A percentile compares a stretch with the other conserved stretches of the same genome.
Evolutionary conservation across 2,329 filamentous ascomycete species (phyloP).

Genomic region (Diaporthe ilicicola): DNA sequence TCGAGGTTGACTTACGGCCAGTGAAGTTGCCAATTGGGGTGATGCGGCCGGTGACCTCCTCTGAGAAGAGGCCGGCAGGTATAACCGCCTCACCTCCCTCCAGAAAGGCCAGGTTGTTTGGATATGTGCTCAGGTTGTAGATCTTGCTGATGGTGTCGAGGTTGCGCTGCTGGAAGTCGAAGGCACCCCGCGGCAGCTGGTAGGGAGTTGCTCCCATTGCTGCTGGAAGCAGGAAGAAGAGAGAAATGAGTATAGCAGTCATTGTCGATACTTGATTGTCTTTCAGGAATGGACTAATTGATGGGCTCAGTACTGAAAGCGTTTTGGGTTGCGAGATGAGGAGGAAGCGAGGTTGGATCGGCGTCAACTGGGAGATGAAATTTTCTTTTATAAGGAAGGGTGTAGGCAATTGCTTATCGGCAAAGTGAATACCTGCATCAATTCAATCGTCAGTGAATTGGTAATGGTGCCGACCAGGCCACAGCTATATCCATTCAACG

Average conservation of each 20-base stretch:
- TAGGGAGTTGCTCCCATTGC: not conserved
- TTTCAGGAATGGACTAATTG: not conserved
- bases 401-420: no score
- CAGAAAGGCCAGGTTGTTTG: slow-evolving; percentile 48
- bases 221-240: not conserved
- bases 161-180: slow-evolving; percentile 41
- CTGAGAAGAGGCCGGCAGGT: slow-evolving; percentile 48
- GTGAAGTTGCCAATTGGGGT: slow-evolving; percentile 52
- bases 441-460: not conserved
- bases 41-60: slow-evolving; percentile 49
- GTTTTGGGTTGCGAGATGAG: not conserved
- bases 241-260: not conserved
- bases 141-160: slow-evolving; percentile 47
- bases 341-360: not conserved
- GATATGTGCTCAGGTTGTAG: slow-evolving; percentile 51
- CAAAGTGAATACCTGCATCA: not conserved
- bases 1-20: slow-evolving; percentile 30
- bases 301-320: not conserved
- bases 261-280: not conserved
- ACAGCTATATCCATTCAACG: not conserved
- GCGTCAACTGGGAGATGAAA: not conserved
- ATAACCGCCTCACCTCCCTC: slow-evolving; percentile 44
- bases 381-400: not conserved
- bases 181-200: not conserved
- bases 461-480: not conserved